Evolutionary conservation across 345 rosid genomes (phyloP).

Genomic region (Populus simonii): DNA sequence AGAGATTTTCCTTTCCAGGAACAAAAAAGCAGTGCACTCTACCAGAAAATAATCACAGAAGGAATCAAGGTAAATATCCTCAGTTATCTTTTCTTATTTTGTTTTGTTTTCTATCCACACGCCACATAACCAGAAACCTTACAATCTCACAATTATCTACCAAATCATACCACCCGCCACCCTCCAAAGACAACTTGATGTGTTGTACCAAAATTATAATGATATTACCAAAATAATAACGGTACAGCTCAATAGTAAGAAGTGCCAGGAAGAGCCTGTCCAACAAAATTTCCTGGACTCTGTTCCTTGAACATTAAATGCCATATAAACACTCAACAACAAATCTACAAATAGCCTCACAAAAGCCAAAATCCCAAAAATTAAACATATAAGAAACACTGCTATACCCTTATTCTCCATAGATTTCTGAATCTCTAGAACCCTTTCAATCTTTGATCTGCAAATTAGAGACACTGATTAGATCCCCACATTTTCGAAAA

Average conservation of each 20-base stretch:
- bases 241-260: slow-evolving; percentile 46
- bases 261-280: slow-evolving; percentile 50
- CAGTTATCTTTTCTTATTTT: no score
- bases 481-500: neutral
- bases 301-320: slow-evolving; percentile 25
- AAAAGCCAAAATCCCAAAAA: slow-evolving; percentile 54
- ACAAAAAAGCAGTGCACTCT: no score
- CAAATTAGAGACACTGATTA: slow-evolving; percentile 18
- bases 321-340: slow-evolving; percentile 28
- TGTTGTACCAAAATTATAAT: slow-evolving; percentile 21
- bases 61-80: no score
- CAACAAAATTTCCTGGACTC: slow-evolving; percentile 60
- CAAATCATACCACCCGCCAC: neutral
- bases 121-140: no score
- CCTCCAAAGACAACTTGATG: neutral
- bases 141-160: no score
- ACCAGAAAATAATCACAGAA: no score
- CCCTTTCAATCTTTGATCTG: slow-evolving; percentile 55
- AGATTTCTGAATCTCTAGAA: slow-evolving; percentile 44
- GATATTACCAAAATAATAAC: slow-evolving; percentile 46
- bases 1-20: no score
- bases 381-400: slow-evolving; percentile 56
- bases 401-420: slow-evolving; percentile 78
- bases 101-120: no score
- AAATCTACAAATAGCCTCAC: slow-evolving; percentile 47